Evolutionary conservation across 192 early-diverging fungal genomes (phyloP).

Genomic region (Rhizoclosmatium globosum): DNA sequence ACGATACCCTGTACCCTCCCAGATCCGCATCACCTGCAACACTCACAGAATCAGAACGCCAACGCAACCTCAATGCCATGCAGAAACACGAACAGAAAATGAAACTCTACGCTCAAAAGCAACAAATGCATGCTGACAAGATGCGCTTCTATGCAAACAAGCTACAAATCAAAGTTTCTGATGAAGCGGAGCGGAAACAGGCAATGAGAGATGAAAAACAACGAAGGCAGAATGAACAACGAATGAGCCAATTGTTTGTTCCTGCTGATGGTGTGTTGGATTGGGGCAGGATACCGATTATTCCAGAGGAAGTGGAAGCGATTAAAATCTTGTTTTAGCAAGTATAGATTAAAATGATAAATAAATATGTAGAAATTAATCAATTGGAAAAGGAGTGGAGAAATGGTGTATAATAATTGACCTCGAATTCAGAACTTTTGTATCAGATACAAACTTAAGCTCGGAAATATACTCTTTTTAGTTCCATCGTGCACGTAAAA

Average conservation of each 20-base stretch:
- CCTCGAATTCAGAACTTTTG: neutral
- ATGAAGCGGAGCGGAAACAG: neutral
- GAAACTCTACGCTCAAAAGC: constrained; percentile 3
- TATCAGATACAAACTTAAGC: neutral
- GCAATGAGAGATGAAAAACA: neutral
- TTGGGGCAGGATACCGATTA: neutral
- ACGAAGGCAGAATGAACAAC: constrained; percentile 26
- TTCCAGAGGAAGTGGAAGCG: neutral
- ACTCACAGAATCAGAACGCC: constrained; percentile 13
- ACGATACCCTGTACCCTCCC: constrained; percentile 2
- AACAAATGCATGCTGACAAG: neutral
- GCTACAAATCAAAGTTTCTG: neutral
- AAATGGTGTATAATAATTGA: neutral
- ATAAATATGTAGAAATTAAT: neutral
- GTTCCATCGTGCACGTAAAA: neutral
- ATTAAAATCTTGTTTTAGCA: neutral
- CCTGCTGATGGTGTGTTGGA: neutral
- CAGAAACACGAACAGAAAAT: constrained; percentile 11
- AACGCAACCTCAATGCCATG: neutral
- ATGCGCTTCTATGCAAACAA: neutral
- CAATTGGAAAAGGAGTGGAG: neutral
- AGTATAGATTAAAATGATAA: neutral
- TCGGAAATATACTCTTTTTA: neutral
- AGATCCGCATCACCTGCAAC: neutral
- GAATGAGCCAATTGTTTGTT: constrained; percentile 32